These are phyloP conservation scores for Cystobasidium tubakii DNA, from an alignment of 768 basidiomycete genomes.

Conservation along the genomic window DNA sequence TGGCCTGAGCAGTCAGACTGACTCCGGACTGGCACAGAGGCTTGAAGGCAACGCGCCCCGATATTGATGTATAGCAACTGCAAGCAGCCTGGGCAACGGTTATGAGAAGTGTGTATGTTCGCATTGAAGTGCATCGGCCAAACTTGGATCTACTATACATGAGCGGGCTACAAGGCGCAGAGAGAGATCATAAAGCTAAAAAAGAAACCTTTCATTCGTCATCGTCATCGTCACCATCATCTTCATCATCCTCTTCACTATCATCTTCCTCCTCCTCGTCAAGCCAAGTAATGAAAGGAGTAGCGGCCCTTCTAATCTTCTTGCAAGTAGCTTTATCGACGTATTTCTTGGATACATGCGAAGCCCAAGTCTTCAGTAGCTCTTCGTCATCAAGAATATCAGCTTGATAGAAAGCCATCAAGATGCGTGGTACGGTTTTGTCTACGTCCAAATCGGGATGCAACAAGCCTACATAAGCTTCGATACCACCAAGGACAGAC, in stretches of 20 bases:
- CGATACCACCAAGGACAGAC: slow-evolving; percentile 83
- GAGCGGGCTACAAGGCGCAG: too few relatives aligned
- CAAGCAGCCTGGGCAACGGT: too few relatives aligned
- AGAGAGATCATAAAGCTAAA: neutral
- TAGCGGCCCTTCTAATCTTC: slow-evolving; percentile 89
- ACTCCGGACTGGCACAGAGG: too few relatives aligned
- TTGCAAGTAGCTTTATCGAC: slow-evolving; percentile 87
- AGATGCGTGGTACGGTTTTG: slow-evolving; percentile 68
- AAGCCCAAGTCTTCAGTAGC: slow-evolving; percentile 55
- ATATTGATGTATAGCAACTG: too few relatives aligned
- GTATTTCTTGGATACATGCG: slow-evolving; percentile 46
- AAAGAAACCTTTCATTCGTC: neutral
- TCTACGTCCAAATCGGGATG: slow-evolving; percentile 64
- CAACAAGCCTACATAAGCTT: slow-evolving; percentile 70
- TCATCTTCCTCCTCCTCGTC: slow-evolving; percentile 62
- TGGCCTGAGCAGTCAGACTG: too few relatives aligned
- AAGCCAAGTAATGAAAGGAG: slow-evolving; percentile 94
- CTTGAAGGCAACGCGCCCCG: too few relatives aligned
- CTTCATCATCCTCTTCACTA: slow-evolving; percentile 26
- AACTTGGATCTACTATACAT: too few relatives aligned
- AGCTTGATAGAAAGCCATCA: slow-evolving; percentile 88
- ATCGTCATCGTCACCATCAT: slow-evolving; percentile 27
- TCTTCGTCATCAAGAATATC: slow-evolving; percentile 90
- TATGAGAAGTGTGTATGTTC: neutral
- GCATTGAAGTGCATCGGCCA: too few relatives aligned